Conservation (phyloP, 2,329 filamentous ascomycete species). For the Colletotrichum musae region DNA sequence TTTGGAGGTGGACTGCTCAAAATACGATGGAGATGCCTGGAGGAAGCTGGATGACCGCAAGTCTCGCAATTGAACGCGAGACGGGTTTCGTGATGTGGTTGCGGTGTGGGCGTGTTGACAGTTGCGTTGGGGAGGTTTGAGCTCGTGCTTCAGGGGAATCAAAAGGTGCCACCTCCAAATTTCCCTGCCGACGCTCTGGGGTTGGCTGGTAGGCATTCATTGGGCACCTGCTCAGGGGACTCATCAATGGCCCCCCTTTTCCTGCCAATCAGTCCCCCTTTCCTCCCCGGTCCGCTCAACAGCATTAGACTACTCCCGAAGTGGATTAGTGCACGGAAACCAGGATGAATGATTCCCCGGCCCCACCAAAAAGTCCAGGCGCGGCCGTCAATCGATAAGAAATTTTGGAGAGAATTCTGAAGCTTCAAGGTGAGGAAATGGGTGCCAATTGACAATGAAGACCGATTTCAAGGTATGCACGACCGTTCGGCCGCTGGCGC, state of each 20-base stretch:
- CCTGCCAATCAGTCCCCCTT: constrained; percentile 42
- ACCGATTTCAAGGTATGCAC: constrained; percentile 92
- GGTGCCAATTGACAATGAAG: constrained; percentile 81
- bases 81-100: constrained; percentile 42
- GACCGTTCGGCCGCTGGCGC: background rate
- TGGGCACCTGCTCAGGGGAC: constrained; percentile 39
- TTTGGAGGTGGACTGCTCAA: constrained; percentile 43
- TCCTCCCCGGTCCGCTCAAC: constrained; percentile 33
- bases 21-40: constrained; percentile 24
- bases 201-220: constrained; percentile 37
- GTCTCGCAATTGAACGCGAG: constrained; percentile 37
- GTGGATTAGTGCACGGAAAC: background rate
- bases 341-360: constrained; percentile 55
- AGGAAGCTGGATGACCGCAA: constrained; percentile 30
- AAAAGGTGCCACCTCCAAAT: constrained; percentile 44
- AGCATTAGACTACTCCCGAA: constrained; percentile 7
- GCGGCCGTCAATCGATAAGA: constrained; percentile 53
- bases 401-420: constrained; percentile 35
- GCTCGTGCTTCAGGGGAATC: constrained; percentile 45
- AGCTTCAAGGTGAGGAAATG: constrained; percentile 46
- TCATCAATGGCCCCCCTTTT: constrained; percentile 42
- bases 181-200: constrained; percentile 41
- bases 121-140: constrained; percentile 42
- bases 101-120: constrained; percentile 41
- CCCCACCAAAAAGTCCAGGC: constrained; percentile 47